Evolutionary conservation across 768 basidiomycete species (phyloP), one percentile per base, ranked within the genome.

Genomic region (Agaricus sinodeliciosus): DNA sequence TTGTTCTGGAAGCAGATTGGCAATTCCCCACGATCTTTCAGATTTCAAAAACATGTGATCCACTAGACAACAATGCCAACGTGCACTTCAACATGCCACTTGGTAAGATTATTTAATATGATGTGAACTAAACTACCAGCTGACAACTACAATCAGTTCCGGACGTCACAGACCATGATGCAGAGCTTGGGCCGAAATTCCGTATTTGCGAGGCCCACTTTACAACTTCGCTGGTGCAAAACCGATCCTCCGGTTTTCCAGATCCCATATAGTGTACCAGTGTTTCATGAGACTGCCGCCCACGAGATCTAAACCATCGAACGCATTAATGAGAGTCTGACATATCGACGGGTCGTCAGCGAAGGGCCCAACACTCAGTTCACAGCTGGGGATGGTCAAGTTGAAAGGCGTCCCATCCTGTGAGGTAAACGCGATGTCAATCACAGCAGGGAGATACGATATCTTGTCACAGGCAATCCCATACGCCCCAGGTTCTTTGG

Each of bases 311-410:
- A 76, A 65, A 3, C 73, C 74, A 60, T 80, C 77, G 56, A 75
- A 74, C n/a, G 79, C 76, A 58, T 80, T 82, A 67, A 81, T 79
- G 27, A 81, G 69, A 5, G 79, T 81, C 62, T 81, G 79, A 62
- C 79, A 81, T 26, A 71, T 62, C 13, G 69, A 60, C 4, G 78
- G 65, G 57, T 80, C 67, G 57, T 68, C 74, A n/a, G 67, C 61
- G 63, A 82, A 81, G 12, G 80, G 78, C 9, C 79, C 80, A 31
- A 81, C 79, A 57, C 68, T 79, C 47, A 84, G 72, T 60, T 82
- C 80, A 54, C 66, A 72, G 65, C 75, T 77, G 15, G 79, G 80
- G 54, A 81, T 77, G 3, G 78, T 81, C 22, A 82, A 65, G 58
- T 80, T 77, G 69, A 81, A 81, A 12, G 71, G 71, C 26, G 53